Conservation (phyloP, 2,329 filamentous ascomycete genomes). For the Cytospora piceicola region DNA sequence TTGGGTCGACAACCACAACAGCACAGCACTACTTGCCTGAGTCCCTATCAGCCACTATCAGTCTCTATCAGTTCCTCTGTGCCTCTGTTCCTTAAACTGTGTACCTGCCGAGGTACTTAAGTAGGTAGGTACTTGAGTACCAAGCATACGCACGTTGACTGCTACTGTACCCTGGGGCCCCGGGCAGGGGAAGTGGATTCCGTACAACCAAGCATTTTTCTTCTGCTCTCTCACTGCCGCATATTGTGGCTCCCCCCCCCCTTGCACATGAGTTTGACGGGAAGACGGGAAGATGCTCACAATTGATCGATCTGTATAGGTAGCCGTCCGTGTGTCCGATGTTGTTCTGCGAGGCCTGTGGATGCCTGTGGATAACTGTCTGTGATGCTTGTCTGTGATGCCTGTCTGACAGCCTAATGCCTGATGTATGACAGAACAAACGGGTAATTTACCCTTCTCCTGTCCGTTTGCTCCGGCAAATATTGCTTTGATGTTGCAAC, state of each 20-base stretch:
- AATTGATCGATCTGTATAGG: conserved; percentile 26
- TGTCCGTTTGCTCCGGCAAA: no score
- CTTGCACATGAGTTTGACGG: conserved; percentile 11
- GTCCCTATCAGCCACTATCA: not conserved
- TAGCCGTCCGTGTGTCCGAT: not conserved
- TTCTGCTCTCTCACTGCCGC: conserved; percentile 6
- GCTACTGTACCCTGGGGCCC: conserved; percentile 10
- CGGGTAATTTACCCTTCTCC: not conserved
- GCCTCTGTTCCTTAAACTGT: no score
- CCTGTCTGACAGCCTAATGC: not conserved
- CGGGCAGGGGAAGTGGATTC: conserved; percentile 3
- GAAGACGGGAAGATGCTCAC: conserved; percentile 22
- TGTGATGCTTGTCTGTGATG: not conserved
- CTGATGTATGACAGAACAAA: not conserved
- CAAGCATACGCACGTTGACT: conserved; percentile 11
- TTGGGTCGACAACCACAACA: not conserved
- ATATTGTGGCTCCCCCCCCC: conserved; percentile 15
- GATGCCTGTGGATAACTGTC: not conserved
- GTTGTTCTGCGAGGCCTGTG: not conserved
- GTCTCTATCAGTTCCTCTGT: no score
- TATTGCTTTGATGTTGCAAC: no score
- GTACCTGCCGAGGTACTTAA: no score
- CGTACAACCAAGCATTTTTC: not conserved
- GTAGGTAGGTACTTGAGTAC: no score
- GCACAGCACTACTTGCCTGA: not conserved